Conservation (phyloP, 768 basidiomycete genomes). For the Mrakia blollopis region DNA sequence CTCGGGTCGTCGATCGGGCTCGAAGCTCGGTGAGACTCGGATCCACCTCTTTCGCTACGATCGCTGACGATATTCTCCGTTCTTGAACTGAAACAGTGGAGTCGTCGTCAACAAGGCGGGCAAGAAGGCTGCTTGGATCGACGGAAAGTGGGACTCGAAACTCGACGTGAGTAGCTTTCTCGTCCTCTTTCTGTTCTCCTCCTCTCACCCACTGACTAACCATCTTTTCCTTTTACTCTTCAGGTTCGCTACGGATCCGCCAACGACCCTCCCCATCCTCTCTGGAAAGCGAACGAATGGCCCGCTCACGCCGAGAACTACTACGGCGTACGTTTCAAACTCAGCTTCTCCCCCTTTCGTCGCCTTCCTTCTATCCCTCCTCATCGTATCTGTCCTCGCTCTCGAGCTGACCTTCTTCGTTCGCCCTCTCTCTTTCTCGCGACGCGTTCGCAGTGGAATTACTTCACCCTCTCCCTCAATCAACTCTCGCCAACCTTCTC, state of each 20-base stretch:
- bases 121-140: conserved; percentile 58
- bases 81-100: conserved; percentile 46
- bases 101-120: conserved; percentile 55
- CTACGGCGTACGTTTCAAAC: conserved; percentile 77
- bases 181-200: background rate
- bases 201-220: background rate
- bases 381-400: no score
- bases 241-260: conserved; percentile 54
- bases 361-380: no score
- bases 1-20: background rate
- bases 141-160: conserved; percentile 86
- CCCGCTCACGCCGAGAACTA: conserved; percentile 64
- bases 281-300: conserved; percentile 73
- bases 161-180: conserved; percentile 50
- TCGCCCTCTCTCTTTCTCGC: background rate
- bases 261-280: conserved; percentile 57
- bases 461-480: conserved; percentile 26
- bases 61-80: background rate
- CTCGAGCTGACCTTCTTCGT: background rate
- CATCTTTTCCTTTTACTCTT: background rate
- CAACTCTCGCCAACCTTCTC: conserved; percentile 26
- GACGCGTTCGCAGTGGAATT: conserved; percentile 18
- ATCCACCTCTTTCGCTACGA: background rate
- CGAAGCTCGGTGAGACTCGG: background rate
- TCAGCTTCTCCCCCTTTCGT: conserved; percentile 49